Base-by-base conservation (phyloP, 129 eudicot genomes). In the Saussurea involucrata region DNA sequence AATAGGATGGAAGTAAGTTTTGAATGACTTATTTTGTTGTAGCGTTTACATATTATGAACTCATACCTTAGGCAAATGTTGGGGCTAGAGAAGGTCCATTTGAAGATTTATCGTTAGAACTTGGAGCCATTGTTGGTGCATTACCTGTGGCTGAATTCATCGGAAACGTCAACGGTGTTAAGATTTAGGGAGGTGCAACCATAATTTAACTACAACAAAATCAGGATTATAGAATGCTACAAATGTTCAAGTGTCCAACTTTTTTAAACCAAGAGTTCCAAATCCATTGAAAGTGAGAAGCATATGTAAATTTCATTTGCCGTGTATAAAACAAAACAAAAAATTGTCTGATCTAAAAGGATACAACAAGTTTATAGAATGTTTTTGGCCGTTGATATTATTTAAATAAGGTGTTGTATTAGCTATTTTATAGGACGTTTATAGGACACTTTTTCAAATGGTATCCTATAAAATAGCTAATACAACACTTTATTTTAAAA, bases 71-170 rank as follows among this genome's bases (percentile, higher is more conserved):
- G 3, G 15, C 7, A 18, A 21, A 53, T 9, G 40, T 24, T 40
- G 68, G 74, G 15, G 72, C 1, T 37, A 83, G 83, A 24, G 75
- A 67, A 40, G 80, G 84, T 21, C 70, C 79, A 8, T 67, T 37
- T 27, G 75, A 32, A 68, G 68, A 66, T 18, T 36, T 24, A 18
- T 9, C 79, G 22, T 82, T 42, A 44, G 71, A 66, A 3, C 27
- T 18, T 4, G 86, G 86, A 40, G 86, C 75, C 67, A 78, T 40
- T 53, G 11, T 8, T 11, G 83, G 83, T 73, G 83, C 80, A 28
- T 25, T 73, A 68, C 24, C 73, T 37, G 71, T 79, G 17, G 32
- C 83, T 72, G 44, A 49, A 73, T 18, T 60, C 5, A 24, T 1
- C 17, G 7, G 57, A 31, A n/a, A n/a, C n/a, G n/a, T n/a, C n/a